Percentiles rank a stretch among this genome's conserved stretches.
These are phyloP conservation scores for Eremothecium coryli DNA, from an alignment of 1,139 yeast species.

Conservation along the genomic window DNA sequence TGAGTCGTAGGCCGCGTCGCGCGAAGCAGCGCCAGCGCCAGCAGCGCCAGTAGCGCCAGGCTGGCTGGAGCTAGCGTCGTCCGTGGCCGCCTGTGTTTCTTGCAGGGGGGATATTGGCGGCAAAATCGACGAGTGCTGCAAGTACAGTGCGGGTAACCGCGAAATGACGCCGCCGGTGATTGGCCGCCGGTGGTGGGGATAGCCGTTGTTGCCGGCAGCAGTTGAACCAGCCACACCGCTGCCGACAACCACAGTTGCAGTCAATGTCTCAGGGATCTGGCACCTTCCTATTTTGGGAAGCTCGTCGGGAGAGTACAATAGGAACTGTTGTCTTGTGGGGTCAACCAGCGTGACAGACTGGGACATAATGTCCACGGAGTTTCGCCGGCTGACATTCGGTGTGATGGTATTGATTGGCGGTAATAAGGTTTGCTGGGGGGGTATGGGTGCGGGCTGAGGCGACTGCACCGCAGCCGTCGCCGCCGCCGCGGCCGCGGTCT, in stretches of 20 bases:
- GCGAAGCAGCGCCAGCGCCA: not conserved
- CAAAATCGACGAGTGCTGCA: not conserved
- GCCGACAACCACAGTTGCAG: not conserved
- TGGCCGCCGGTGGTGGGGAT: not conserved
- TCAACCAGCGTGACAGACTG: not conserved
- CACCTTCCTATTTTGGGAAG: not conserved
- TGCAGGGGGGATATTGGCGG: not conserved
- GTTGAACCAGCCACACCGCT: not conserved
- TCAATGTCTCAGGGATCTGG: not conserved
- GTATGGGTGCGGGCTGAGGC: constrained; percentile 2
- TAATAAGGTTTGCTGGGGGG: constrained; percentile 3
- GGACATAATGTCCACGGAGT: constrained; percentile 1
- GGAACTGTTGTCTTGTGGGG: not conserved
- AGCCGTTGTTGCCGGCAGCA: not conserved
- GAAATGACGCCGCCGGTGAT: not conserved
- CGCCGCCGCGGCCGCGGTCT: not conserved
- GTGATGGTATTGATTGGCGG: constrained; percentile 2
- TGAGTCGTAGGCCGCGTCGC: constrained; percentile 1
- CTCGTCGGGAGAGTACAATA: constrained; percentile 1
- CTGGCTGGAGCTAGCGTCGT: not conserved
- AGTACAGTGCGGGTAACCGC: not conserved
- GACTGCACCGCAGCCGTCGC: not conserved
- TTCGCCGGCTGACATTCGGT: constrained; percentile 1
- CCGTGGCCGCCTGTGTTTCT: not conserved
- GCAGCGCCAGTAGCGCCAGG: not conserved